Evolutionary conservation across 2,329 filamentous ascomycete genomes (phyloP), one percentile per base, ranked within the genome.

Genomic region (Daldinia eschscholtzii): DNA sequence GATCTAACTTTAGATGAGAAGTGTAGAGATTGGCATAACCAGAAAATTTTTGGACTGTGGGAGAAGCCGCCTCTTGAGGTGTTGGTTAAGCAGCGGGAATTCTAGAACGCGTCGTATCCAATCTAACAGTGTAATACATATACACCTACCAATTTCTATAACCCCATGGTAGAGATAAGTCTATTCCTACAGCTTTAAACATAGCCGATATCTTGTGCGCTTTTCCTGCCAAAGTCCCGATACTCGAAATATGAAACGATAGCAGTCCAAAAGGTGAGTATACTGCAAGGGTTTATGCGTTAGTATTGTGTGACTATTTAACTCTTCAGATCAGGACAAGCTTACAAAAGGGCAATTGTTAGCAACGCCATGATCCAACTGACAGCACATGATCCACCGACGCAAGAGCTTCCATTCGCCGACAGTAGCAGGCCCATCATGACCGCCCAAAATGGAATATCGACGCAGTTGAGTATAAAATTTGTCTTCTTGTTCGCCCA

Each of bases 31-130:
- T 76, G 75, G 75, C 57, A 76, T 53, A 33, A 73, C 5, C 75
- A 76, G 64, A 71, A 61, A 57, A 76, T 76, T 23, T 68, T 72
- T 23, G 61, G 64, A 1, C 61, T 75, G 6, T 76, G 74, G 74
- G 75, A 75, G 37, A 76, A 76, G 59, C 75, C 74, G 5, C 74
- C 75, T 7, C 58, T 76, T 10, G 30, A 70, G 41, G 74, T 76
- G 9, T 23, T 52, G 13, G 12, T 71, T 7, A 65, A 28, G 7
- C 23, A 60, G 18, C 64, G 70, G 20, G 57, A 59, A 46, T 18
- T 57, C 20, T 70, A 33, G 46, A 61, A 23, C 20, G 9, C 4
- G 13, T 20, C 13, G 15, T 37, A 53, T 53, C 28, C 28, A 18
- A 52, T 12, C 62, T 67, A 55, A 58, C 33, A n/a, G 37, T 13